Percentiles rank a stretch among this genome's conserved stretches.
phyloP scores from a whole-genome alignment of 768 basidiomycete genomes.

The Bullera alba region DNA sequence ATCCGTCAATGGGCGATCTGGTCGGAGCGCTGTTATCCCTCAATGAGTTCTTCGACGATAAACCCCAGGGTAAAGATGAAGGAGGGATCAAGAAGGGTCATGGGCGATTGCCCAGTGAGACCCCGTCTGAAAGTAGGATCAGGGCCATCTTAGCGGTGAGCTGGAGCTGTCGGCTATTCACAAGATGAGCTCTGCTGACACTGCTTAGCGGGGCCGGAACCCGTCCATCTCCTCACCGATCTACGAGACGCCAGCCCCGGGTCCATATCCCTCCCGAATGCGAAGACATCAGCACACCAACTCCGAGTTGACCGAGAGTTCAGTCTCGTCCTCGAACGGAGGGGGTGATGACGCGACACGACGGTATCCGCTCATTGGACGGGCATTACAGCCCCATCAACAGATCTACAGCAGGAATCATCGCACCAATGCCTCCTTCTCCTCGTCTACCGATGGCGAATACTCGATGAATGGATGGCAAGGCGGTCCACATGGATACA shows the following conservation, averaged over 20 bases:
- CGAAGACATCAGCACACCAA: constrained; percentile 7
- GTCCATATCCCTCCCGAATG: not conserved
- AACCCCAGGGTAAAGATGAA: constrained; percentile 11
- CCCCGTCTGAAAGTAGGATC: constrained; percentile 25
- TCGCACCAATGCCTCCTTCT: no score
- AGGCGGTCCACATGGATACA: no score
- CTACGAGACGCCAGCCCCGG: constrained; percentile 23
- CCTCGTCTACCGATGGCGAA: no score
- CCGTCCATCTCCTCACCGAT: constrained; percentile 31
- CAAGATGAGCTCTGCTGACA: not conserved
- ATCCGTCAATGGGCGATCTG: constrained; percentile 58
- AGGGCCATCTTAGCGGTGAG: constrained; percentile 42
- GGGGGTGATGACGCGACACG: not conserved
- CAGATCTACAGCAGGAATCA: no score
- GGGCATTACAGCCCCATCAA: no score
- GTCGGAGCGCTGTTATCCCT: constrained; percentile 46
- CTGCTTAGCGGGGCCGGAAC: constrained; percentile 23
- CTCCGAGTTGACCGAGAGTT: constrained; percentile 10
- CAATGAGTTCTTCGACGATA: constrained; percentile 47
- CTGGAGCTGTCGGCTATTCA: not conserved
- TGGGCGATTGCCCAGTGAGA: constrained; percentile 16
- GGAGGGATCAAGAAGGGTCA: constrained; percentile 4
- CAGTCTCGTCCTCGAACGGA: constrained; percentile 2
- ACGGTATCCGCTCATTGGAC: not conserved
- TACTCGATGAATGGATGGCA: no score